Conservation (phyloP, 495 filamentous ascomycete species). For the Hyaloscypha finlandica region DNA sequence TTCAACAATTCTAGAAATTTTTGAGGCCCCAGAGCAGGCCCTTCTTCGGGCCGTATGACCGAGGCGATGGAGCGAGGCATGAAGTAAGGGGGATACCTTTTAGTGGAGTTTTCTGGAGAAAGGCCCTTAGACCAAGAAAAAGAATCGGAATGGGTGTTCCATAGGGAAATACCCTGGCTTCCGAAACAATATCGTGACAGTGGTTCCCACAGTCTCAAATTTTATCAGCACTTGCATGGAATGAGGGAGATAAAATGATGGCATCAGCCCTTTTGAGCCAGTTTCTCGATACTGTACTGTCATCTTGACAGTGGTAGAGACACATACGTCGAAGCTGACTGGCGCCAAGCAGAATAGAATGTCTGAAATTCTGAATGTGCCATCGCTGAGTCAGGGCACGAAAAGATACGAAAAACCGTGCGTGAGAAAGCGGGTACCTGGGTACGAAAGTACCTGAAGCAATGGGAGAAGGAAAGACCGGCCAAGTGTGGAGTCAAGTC, state of each 20-base stretch:
- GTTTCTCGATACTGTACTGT: no score
- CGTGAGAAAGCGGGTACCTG: neutral
- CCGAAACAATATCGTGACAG: neutral
- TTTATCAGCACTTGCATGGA: neutral
- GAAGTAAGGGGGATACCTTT: neutral
- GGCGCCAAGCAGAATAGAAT: no score
- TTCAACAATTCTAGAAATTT: neutral
- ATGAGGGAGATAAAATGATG: neutral
- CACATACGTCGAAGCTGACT: no score
- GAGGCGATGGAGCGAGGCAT: neutral
- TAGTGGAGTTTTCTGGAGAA: neutral
- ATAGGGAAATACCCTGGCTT: neutral
- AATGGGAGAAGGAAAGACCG: neutral
- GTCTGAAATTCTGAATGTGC: no score
- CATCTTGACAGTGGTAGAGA: no score
- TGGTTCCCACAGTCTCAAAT: neutral
- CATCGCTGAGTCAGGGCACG: no score
- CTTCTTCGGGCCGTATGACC: conserved; percentile 3
- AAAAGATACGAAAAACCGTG: no score
- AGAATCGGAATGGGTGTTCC: neutral
- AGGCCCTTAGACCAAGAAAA: neutral
- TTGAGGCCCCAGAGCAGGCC: neutral
- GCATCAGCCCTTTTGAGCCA: neutral
- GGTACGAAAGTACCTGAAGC: neutral
- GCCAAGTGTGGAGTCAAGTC: neutral